Base-by-base conservation (phyloP, 2,329 filamentous ascomycete genomes). In the Aspergillus spinulosporus region DNA sequence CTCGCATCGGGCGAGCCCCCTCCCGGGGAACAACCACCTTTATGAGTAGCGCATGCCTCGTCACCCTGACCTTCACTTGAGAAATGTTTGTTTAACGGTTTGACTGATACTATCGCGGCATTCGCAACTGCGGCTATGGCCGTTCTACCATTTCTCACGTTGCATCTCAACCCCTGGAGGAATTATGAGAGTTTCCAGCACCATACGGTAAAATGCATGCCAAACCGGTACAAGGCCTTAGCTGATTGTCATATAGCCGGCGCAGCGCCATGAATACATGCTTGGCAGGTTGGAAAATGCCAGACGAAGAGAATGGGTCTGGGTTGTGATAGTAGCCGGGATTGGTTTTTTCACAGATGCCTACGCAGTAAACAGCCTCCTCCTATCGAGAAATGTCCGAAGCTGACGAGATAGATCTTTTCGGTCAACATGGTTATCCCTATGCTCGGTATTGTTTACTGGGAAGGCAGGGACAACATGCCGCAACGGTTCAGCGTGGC, bases 391-490 rank as follows among this genome's bases (percentile, higher is more conserved):
- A 21, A 21, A 4, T 1, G 4, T 2, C 14, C n/a, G 11, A 1
- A 21, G 37, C 56, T 60, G 21, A 58, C 11, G 31, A 21, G 9
- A 9, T 39, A 61, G 59, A 61, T 61, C 9, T 61, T 61, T 39
- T 61, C 56, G 2, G 56, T 59, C n/a, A 61, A 61, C 36, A 61
- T 61, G 56, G 59, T 61, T n/a, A 49, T 42, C 14, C 59, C 59
- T 9, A 61, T 61, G 46, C 46, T 61, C 2, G 54, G 54, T 1
- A 40, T 43, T 11, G 59, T 61, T 4, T 61, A 61, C 31, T 57
- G 57, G 47, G 26, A 26, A 11, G 14, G 42, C 14, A 5, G 21
- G 15, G 45, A 45, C 3, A 47, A 54, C 12, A 40, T 49, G 32
- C 31, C 34, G 4, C 49, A 57, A 9, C 40, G 49, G 26, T 61